Conservation (phyloP, 2,329 filamentous ascomycete species). For the Arthrobotrys iridis region DNA sequence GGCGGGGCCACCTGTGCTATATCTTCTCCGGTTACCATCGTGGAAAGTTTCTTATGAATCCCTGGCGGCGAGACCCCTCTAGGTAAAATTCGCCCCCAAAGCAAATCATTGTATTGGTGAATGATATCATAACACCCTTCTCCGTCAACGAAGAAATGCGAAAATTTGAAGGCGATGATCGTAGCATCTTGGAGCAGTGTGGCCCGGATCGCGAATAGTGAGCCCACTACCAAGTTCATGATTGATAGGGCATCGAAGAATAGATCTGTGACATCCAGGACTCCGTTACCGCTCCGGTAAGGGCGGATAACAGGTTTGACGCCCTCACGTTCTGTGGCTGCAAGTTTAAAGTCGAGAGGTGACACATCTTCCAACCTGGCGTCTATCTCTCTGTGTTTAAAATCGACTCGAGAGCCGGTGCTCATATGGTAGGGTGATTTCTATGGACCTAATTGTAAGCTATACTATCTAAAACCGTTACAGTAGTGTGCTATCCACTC, state of each 20-base stretch:
- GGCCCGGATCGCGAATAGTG: conserved; percentile 33
- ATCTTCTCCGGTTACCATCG: conserved; percentile 22
- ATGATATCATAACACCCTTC: conserved; percentile 32
- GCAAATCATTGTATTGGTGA: conserved; percentile 7
- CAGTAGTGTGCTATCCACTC: background rate
- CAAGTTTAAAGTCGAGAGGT: conserved; percentile 22
- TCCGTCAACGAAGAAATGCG: conserved; percentile 36
- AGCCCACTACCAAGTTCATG: conserved; percentile 16
- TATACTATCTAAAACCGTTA: background rate
- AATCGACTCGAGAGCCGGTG: conserved; percentile 24
- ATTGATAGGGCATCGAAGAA: conserved; percentile 15
- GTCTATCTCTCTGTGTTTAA: conserved; percentile 13
- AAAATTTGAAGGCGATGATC: conserved; percentile 35
- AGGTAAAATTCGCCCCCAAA: conserved; percentile 9
- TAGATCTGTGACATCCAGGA: conserved; percentile 4
- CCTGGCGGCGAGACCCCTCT: conserved; percentile 26
- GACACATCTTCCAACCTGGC: conserved; percentile 9
- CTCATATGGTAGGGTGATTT: conserved; percentile 27
- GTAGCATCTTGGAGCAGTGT: conserved; percentile 36
- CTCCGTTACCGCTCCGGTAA: conserved; percentile 1
- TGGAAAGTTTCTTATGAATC: conserved; percentile 14
- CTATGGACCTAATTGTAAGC: background rate
- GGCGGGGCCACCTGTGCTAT: background rate
- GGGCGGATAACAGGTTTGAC: conserved; percentile 16
- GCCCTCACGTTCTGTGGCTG: conserved; percentile 2